Evolutionary conservation across 2,329 filamentous ascomycete species (phyloP).

Genomic region (Grosmannia serpens): DNA sequence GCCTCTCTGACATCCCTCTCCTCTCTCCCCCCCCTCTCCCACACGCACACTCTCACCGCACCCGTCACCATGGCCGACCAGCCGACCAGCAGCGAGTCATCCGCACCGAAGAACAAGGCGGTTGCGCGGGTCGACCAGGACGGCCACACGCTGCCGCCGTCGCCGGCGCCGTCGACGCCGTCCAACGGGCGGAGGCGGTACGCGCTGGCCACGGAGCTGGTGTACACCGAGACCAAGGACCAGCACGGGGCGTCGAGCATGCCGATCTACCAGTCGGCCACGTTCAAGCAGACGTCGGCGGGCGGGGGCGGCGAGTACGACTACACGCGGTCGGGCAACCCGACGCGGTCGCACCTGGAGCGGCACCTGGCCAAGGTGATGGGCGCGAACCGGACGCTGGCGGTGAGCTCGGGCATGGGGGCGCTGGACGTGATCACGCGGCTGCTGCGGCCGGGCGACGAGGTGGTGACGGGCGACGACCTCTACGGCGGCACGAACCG

Average conservation of each 20-base stretch:
- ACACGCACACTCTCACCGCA: not conserved
- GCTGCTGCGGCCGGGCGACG: conserved; percentile 80
- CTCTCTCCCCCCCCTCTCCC: not conserved
- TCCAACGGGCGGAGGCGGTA: conserved; percentile 72
- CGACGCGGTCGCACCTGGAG: conserved; percentile 90
- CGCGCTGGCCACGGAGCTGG: conserved; percentile 87
- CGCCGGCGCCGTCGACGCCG: conserved; percentile 85
- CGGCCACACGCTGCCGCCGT: conserved; percentile 77
- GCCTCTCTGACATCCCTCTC: too few species aligned
- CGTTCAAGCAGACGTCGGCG: conserved; percentile 86
- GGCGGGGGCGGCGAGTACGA: conserved; percentile 84
- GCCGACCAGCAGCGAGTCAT: not conserved
- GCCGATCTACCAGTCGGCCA: conserved; percentile 96
- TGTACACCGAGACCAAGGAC: conserved; percentile 91
- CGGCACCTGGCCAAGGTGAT: conserved; percentile 98
- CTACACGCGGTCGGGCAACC: conserved; percentile 96
- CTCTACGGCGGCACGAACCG: conserved; percentile 93
- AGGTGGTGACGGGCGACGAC: conserved; percentile 95
- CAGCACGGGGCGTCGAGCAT: conserved; percentile 95
- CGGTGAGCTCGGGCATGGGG: conserved; percentile 94
- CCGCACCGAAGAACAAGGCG: conserved; percentile 28
- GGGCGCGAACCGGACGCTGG: conserved; percentile 82
- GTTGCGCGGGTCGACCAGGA: conserved; percentile 61
- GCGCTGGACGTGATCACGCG: conserved; percentile 93
- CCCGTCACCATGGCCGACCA: not conserved